Conservation (phyloP, 768 basidiomycete genomes). For the Panellus pusillus region DNA sequence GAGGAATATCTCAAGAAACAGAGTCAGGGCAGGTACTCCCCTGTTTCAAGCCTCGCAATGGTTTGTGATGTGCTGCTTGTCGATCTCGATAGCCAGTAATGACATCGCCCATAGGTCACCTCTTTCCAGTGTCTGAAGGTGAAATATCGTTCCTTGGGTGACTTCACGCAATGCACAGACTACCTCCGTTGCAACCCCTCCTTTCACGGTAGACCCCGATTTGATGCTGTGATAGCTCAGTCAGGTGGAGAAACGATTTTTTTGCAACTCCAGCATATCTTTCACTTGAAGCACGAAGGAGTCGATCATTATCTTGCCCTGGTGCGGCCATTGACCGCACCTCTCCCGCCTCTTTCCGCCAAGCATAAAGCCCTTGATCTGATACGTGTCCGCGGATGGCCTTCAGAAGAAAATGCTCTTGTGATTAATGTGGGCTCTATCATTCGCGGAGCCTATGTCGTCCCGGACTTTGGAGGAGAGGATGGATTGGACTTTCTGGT, state of each 20-base stretch:
- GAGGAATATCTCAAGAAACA: too few species aligned
- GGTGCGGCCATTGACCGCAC: background rate
- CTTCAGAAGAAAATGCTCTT: background rate
- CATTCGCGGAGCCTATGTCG: slow-evolving; percentile 20
- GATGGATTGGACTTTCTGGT: slow-evolving; percentile 18
- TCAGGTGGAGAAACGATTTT: slow-evolving; percentile 16
- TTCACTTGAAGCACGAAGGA: slow-evolving; percentile 18
- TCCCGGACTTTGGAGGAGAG: background rate
- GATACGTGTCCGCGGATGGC: slow-evolving; percentile 3
- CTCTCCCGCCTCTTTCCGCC: background rate
- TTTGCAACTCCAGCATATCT: slow-evolving; percentile 13
- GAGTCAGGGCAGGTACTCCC: too few species aligned
- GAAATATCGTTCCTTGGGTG: slow-evolving; percentile 12
- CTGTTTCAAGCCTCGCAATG: background rate
- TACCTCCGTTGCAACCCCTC: slow-evolving; percentile 21
- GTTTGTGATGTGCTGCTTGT: too few species aligned
- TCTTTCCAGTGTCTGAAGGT: slow-evolving; percentile 17
- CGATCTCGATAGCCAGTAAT: too few species aligned
- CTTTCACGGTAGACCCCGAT: slow-evolving; percentile 9
- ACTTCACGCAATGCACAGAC: slow-evolving; percentile 19
- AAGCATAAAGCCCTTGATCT: slow-evolving; percentile 18
- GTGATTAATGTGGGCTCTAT: slow-evolving; percentile 24
- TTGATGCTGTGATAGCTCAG: slow-evolving; percentile 24
- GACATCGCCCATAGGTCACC: background rate
- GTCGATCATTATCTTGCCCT: slow-evolving; percentile 16